Base-by-base conservation (phyloP, 2,329 filamentous ascomycete genomes). In the Colletotrichum cuscutae region DNA sequence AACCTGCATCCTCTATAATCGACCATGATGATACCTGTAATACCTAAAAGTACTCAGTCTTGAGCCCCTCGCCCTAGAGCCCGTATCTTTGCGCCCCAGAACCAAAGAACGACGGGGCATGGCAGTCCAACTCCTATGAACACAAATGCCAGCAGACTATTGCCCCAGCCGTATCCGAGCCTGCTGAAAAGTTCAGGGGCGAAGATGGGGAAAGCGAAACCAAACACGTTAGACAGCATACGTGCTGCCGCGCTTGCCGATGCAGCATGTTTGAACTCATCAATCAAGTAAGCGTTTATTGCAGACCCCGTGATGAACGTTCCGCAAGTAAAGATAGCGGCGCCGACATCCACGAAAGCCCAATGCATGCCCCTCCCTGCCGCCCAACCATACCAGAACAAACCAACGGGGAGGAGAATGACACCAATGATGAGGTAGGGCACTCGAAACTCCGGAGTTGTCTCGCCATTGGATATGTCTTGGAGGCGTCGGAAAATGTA, bases 341-440 rank as follows among this genome's bases (percentile, higher is more conserved):
- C 86, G 2, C 89, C 89, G 28, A 91, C 84, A 59, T 91, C 89
- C 0, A 89, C 88, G 5, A 89, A 83, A 0, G 85, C 82, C 88
- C 89, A 92, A 76, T 89, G 88, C 0, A 83, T 81, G 0, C 84
- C 77, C 53, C 84, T 82, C 32, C 90, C 81, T 0, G 88, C 86
- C 2, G 84, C 82, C 89, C 89, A 91, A 52, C 90, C 89, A 77
- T 91, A 91, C 78, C 87, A 84, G 73, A 90, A 86, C 0, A 91
- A 81, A 0, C 88, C 86, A 0, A 85, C 78, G 0, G 90, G 89
- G 2, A 92, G 85, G 19, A 89, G 69, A 2, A 86, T 60, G 4
- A 86, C 86, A 4, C 87, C 88, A 12, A 85, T 80, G 4, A 87
- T 82, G 88, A 92, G 88, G 2, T 87, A 85, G 0, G 88, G 89